Base-by-base conservation (phyloP, 1,284 basidiomycete species). In the Marasmius tenuissimus region DNA sequence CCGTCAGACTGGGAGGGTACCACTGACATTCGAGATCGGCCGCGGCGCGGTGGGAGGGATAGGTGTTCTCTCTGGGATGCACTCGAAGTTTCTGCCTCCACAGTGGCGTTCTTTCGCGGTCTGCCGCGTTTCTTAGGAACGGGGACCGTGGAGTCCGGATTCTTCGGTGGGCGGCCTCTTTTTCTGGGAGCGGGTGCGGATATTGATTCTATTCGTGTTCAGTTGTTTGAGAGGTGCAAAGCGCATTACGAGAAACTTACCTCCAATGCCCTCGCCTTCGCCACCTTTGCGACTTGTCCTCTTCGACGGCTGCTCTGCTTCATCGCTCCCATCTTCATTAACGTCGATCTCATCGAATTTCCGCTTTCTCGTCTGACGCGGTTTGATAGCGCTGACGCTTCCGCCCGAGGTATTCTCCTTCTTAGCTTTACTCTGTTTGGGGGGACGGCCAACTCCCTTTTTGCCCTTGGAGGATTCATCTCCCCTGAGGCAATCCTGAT, bases 401-500 rank as follows among this genome's bases (percentile, higher is more conserved):
- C 57, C 64, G 37, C 65, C 61, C 18, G 14, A 27, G 3, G 53
- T 47, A 18, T 57, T 55, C 66, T 80, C 81, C 61, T 74, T 73
- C 18, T 45, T 5, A 18, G 80, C 78, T 20, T 79, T 71, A 11
- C 79, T 78, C 58, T 75, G 72, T 65, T 81, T 81, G 38, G 77
- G 71, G 39, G 70, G 72, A n/a, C 78, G 78, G 66, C 80, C 76
- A 11, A 78, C 14, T 63, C 67, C 69, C 58, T 67, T 71, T 34
- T 56, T 66, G 33, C 69, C 66, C 50, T 63, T 65, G 33, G 22
- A 35, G 18, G 22, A 47, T n/a, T 42, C 56, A 42, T 56, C 66
- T 22, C 67, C 67, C 63, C 79, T 81, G 72, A 81, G 81, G 10
- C 72, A 68, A 65, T 89, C 83, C 62, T 87, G 80, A 66, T 81